These are phyloP conservation scores for Cicer yamashitae DNA, from an alignment of 306 rosid species.

Conservation along the genomic window DNA sequence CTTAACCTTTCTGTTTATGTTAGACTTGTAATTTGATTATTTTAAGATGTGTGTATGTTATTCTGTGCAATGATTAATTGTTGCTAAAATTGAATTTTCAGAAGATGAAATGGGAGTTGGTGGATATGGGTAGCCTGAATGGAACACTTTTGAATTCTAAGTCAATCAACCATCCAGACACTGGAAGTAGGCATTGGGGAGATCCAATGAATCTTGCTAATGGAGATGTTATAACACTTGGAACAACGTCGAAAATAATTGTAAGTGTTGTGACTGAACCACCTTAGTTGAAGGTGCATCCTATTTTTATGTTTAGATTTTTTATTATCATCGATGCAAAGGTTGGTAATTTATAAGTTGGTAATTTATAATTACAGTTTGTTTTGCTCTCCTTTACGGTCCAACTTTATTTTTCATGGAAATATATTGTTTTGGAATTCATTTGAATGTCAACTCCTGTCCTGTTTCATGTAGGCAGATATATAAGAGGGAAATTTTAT, in stretches of 20 bases:
- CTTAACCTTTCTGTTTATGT: constrained; percentile 19
- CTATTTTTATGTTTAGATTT: constrained; percentile 25
- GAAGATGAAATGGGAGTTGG: constrained; percentile 94
- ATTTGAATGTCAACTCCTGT: constrained; percentile 22
- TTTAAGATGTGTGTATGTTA: constrained; percentile 26
- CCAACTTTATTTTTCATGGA: neutral
- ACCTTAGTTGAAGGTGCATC: constrained; percentile 11
- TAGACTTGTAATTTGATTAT: constrained; percentile 41
- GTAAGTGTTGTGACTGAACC: constrained; percentile 58
- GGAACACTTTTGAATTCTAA: constrained; percentile 84
- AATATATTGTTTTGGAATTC: constrained; percentile 22
- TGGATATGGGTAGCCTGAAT: constrained; percentile 95
- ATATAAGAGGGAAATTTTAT: constrained; percentile 18
- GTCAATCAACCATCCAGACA: constrained; percentile 72
- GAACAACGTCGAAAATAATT: constrained; percentile 77
- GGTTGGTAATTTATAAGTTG: constrained; percentile 34
- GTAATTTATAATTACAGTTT: constrained; percentile 30
- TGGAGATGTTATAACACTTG: constrained; percentile 92
- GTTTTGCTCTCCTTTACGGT: constrained; percentile 27
- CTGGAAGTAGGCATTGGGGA: constrained; percentile 83
- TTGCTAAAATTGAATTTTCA: constrained; percentile 52
- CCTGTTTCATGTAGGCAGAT: constrained; percentile 11
- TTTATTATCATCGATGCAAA: constrained; percentile 29
- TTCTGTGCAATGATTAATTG: constrained; percentile 39
- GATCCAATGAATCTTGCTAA: constrained; percentile 68